Evolutionary conservation across 2,329 filamentous ascomycete species (phyloP), one percentile per base, ranked within the genome.

Genomic region (Huntiella savannae): DNA sequence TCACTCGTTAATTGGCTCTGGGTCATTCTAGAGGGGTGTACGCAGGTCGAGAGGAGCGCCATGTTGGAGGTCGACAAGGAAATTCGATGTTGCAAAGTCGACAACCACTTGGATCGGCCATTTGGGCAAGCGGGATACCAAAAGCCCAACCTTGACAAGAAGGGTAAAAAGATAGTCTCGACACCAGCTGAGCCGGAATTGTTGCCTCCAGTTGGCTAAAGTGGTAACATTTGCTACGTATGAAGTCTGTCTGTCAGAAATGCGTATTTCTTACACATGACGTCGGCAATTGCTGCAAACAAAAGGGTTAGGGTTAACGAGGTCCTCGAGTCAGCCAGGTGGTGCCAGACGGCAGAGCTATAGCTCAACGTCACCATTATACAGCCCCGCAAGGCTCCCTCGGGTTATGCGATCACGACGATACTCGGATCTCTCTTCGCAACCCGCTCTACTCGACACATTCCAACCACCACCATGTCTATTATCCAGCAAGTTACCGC

Each of bases 401-500:
- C 22, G 28, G n/a, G 19, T n/a, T 45, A 39, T 35, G 43, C 36
- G 17, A 46, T 40, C 38, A 19, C 22, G n/a, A 34, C 12, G 15
- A 6, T 33, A 43, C 10, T 16, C 3, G 19, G 19, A 35, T 37
- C 8, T 16, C 33, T 15, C 12, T 13, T 35, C n/a, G 12, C 7
- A 44, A 13, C n/a, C 8, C 35, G 6, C 17, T 15, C 22, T 15
- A 17, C 28, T 32, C 36, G 12, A 34, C 13, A 40, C 12, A 16
- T n/a, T 39, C 17, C 35, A n/a, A 43, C 13, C 17, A 6, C 16
- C 46, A 51, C 46, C 42, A 79, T 79, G 75, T 79, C 75, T 45
- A 77, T 79, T 57, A 77, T 78, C 54, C 75, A 77, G 59, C 73
- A 79, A 59, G 70, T 76, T 62, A 73, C 69, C 43, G 63, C 66